Percentiles rank a stretch among this genome's conserved stretches.
Evolutionary conservation across 2,329 filamentous ascomycete genomes (phyloP).

Genomic region (Neospermospora avenae): DNA sequence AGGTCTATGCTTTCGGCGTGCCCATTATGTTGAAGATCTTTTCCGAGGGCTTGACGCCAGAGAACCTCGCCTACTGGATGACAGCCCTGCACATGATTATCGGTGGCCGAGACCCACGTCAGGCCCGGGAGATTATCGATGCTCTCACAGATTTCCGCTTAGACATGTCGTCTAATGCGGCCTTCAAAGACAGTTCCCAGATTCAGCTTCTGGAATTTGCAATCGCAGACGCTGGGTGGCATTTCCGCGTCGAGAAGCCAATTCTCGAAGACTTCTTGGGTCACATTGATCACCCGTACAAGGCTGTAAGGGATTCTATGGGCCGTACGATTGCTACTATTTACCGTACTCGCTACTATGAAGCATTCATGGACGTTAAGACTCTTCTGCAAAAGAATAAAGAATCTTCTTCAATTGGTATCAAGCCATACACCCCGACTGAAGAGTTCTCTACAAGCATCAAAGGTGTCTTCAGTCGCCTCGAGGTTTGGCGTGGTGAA

Average conservation of each 20-base stretch:
- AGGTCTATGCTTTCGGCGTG: slow-evolving; percentile 85
- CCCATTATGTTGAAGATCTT: slow-evolving; percentile 84
- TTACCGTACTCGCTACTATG: slow-evolving; percentile 88
- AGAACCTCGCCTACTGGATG: slow-evolving; percentile 93
- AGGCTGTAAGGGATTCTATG: slow-evolving; percentile 92
- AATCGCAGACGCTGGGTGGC: slow-evolving; percentile 88
- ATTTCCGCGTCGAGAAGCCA: slow-evolving; percentile 86
- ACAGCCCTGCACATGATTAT: slow-evolving; percentile 88
- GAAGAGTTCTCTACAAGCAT: slow-evolving; percentile 72
- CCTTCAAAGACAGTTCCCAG: slow-evolving; percentile 98
- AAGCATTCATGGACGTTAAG: slow-evolving; percentile 80
- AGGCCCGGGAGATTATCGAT: slow-evolving; percentile 81
- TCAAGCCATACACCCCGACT: slow-evolving; percentile 75
- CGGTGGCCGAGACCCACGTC: slow-evolving; percentile 84
- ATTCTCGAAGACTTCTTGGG: slow-evolving; percentile 85
- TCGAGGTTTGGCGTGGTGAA: slow-evolving; percentile 86
- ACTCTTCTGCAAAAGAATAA: slow-evolving; percentile 77
- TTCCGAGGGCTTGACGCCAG: slow-evolving; percentile 87
- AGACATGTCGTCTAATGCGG: slow-evolving; percentile 92
- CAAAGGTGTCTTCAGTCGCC: slow-evolving; percentile 68
- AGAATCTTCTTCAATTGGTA: slow-evolving; percentile 74
- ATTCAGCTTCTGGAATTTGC: slow-evolving; percentile 86
- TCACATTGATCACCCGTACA: slow-evolving; percentile 96
- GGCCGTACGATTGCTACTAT: slow-evolving; percentile 85
- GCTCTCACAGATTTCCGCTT: slow-evolving; percentile 80